Conservation (phyloP, 768 basidiomycete species). For the Clavulina sp. region DNA sequence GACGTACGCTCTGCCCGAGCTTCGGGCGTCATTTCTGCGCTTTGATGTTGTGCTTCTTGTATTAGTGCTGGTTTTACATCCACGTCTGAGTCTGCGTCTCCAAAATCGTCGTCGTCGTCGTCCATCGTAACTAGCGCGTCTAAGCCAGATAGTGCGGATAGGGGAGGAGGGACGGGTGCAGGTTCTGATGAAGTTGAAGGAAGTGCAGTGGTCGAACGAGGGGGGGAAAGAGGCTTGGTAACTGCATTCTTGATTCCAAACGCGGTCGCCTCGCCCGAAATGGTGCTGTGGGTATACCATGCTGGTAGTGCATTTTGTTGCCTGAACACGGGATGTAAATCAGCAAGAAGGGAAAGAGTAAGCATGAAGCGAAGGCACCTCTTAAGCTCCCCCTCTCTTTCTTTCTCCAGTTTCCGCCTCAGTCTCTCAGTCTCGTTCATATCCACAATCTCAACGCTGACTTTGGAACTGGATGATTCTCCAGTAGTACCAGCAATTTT, state of each 20-base stretch:
- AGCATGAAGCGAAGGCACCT: background rate
- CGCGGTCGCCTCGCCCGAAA: slow-evolving; percentile 80
- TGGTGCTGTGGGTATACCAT: slow-evolving; percentile 94
- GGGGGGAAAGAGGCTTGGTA: slow-evolving; percentile 1
- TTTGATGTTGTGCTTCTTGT: no score
- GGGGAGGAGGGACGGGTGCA: background rate
- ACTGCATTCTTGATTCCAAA: slow-evolving; percentile 44
- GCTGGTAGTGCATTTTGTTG: slow-evolving; percentile 82
- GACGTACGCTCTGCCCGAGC: no score
- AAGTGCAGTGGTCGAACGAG: slow-evolving; percentile 1
- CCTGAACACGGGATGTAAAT: slow-evolving; percentile 15
- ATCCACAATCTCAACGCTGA: slow-evolving; percentile 66
- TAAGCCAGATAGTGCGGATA: background rate
- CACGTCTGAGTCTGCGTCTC: slow-evolving; percentile 31
- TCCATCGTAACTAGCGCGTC: background rate
- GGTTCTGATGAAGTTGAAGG: no score
- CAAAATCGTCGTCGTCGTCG: slow-evolving; percentile 4
- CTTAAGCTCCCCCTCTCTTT: slow-evolving; percentile 35
- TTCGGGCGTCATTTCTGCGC: no score
- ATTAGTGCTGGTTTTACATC: no score
- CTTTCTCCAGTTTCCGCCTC: slow-evolving; percentile 53
- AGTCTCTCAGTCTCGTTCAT: slow-evolving; percentile 75
- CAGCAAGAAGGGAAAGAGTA: background rate
- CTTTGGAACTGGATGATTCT: slow-evolving; percentile 34
- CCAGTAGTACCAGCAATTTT: slow-evolving; percentile 59